Base-by-base conservation (phyloP, 352 stramenopile species). In the Pythium aphanidermatum region DNA sequence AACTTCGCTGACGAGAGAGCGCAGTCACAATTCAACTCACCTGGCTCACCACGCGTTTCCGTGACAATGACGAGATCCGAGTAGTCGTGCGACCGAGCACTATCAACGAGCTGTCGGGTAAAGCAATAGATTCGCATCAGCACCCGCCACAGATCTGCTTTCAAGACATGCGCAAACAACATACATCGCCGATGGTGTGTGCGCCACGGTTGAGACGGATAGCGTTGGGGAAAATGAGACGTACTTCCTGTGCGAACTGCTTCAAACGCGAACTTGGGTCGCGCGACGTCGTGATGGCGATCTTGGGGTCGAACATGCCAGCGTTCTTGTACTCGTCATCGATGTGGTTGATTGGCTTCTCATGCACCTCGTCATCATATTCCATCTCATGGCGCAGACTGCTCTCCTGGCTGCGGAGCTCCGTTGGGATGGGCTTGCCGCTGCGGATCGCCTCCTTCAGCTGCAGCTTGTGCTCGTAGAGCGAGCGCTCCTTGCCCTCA, bases 241-340 rank as follows among this genome's bases (percentile, higher is more conserved):
- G 97, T 34, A 99, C 80, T 81, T 99, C 97, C 80, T 99, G 98
- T n/a, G 95, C 86, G 69, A 99, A 99, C 74, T 99, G 96, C 66
- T 99, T 99, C 23, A 99, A 80, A 12, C 97, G 91, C 37, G 86
- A 96, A 44, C 81, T 97, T 23, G 97, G 97, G 63, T 98, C 89
- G 28, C 95, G 93, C 36, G 89, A 98, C 31, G 97, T 99, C 7
- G 96, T 99, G 25, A 99, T 92, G 51, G 96, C 98, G 30, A 99
- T 84, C 51, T 98, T 97, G 26, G 96, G 97, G 68, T 99, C 96
- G 40, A 93, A 88, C 60, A 97, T 90, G 37, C 95, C 97, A 5
- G 95, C 95, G 63, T 97, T 96, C 58, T 95, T 97, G 70, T 99
- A 99, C 73, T 99, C 97, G 73, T 99, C 96, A 65, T 99, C 97